Base-by-base conservation (phyloP, 805 yeast species). In the Teunomyces pallodes region DNA sequence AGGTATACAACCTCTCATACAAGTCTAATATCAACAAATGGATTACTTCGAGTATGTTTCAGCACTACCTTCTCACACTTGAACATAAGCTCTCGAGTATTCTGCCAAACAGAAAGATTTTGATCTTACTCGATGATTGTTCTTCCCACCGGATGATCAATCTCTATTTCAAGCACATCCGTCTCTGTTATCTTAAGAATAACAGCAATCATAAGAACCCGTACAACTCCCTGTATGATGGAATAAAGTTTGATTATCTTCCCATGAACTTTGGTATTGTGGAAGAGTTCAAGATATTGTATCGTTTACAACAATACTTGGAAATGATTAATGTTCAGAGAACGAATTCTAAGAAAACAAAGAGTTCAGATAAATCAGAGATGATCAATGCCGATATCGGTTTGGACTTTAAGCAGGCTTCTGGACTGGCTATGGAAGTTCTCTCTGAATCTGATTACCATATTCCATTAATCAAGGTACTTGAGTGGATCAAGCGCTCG, bases 181-280 rank as follows among this genome's bases (percentile, higher is more conserved):
- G 60, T 41, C 55, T 73, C 16, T 61, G 69, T 14, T 72, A 67
- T 47, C 51, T 72, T 55, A 72, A 71, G 45, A 71, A 72, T 49
- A 69, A 70, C 30, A 58, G 68, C 26, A 67, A 64, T 43, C 72
- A 69, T 48, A 69, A 65, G 43, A 70, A 67, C 40, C 71, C 73
- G 0, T 68, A 60, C 54, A 61, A 58, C 40, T 62, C 71, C 5
- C 51, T 60, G 9, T 62, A 55, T 46, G 64, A 76, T 31, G 83
- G 82, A 35, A 68, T 76, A 30, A 79, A 75, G 50, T 66, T 82
- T 45, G 76, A 75, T 54, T 81, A 79, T 56, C 60, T 81, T 30
- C 87, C 87, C 6, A 81, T 82, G 72, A 79, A 75, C 50, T 81
- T 83, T 75, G 88, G 88, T 3, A 79, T 83, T 3, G 70, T 79